phyloP scores from a whole-genome alignment of 306 rosid genomes.

The Cucurbita pepo region DNA sequence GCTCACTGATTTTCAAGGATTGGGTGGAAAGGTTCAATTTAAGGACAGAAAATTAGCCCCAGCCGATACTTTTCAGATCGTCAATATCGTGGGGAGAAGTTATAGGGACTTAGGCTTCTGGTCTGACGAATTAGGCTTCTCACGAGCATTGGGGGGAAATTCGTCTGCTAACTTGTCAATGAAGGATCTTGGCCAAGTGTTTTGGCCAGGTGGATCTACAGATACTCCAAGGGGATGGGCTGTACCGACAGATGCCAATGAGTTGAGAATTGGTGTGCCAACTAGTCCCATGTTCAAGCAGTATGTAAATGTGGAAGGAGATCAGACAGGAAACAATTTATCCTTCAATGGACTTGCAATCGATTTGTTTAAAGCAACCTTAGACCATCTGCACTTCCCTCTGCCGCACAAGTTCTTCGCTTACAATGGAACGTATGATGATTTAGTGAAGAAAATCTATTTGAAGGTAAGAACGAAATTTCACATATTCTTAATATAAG shows the following conservation, averaged over 20 bases:
- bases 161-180: conserved; percentile 8
- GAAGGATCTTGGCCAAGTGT: conserved; percentile 19
- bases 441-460: conserved; percentile 21
- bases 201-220: conserved; percentile 33
- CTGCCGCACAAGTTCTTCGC: conserved; percentile 6
- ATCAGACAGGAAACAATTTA: background rate
- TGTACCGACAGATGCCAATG: background rate
- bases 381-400: conserved; percentile 13
- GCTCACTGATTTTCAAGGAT: conserved; percentile 12
- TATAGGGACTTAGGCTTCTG: conserved; percentile 35
- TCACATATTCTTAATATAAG: background rate
- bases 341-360: conserved; percentile 18
- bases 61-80: conserved; percentile 16
- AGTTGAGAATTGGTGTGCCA: conserved; percentile 32
- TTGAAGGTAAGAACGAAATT: background rate
- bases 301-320: conserved; percentile 5
- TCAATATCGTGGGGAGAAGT: conserved; percentile 27
- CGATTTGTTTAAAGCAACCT: conserved; percentile 18
- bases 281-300: conserved; percentile 12
- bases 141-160: conserved; percentile 1
- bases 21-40: conserved; percentile 15
- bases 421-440: conserved; percentile 25
- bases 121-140: conserved; percentile 26
- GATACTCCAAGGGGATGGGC: conserved; percentile 31
- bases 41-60: conserved; percentile 8